Percentiles rank a stretch among this genome's conserved stretches.
phyloP scores from a whole-genome alignment of 2,329 filamentous ascomycete species.

The Exserohilum rostratum region DNA sequence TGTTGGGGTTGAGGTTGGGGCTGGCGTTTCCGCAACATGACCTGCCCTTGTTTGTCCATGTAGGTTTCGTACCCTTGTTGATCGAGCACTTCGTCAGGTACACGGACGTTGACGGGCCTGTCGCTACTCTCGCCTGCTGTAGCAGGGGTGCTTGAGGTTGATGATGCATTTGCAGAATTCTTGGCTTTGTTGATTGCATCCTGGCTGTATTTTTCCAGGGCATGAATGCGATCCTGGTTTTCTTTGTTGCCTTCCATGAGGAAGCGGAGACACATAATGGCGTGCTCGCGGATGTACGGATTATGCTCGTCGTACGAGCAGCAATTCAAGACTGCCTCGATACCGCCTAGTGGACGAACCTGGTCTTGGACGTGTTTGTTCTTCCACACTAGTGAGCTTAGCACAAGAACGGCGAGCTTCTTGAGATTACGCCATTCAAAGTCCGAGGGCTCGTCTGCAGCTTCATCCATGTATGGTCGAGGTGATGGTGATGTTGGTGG shows the following conservation, averaged over 20 bases:
- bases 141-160: not conserved
- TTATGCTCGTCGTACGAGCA: constrained; percentile 93
- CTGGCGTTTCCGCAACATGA: constrained; percentile 54
- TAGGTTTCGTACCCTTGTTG: constrained; percentile 58
- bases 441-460: constrained; percentile 65
- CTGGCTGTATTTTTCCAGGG: constrained; percentile 55
- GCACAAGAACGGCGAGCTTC: constrained; percentile 87
- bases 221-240: constrained; percentile 73
- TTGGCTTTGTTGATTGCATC: constrained; percentile 22
- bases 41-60: constrained; percentile 56
- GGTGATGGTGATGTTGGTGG: constrained; percentile 39
- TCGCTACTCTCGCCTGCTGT: constrained; percentile 4
- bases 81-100: constrained; percentile 56
- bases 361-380: constrained; percentile 84
- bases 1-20: constrained; percentile 14
- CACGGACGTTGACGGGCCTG: constrained; percentile 39
- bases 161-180: constrained; percentile 5
- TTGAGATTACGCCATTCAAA: constrained; percentile 85
- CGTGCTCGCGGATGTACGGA: constrained; percentile 86
- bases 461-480: constrained; percentile 55
- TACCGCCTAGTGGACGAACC: constrained; percentile 81
- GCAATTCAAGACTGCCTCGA: constrained; percentile 86
- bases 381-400: constrained; percentile 88
- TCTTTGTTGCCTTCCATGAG: constrained; percentile 75
- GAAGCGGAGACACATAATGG: constrained; percentile 59